Conservation (phyloP, 495 filamentous ascomycete species). For the Penicillium fimorum region DNA sequence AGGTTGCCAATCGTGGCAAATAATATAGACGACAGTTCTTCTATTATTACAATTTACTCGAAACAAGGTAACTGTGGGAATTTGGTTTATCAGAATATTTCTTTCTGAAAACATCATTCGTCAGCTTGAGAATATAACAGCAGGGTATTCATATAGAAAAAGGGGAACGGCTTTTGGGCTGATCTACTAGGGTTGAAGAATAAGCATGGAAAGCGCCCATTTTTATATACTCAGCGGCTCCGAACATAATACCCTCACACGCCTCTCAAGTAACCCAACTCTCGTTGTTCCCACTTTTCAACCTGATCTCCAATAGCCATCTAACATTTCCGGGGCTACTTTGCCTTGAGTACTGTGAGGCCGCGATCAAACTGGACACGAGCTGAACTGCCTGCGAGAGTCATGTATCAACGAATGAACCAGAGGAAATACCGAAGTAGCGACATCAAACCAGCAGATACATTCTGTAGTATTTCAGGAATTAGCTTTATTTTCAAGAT, state of each 20-base stretch:
- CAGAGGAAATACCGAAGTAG: background rate
- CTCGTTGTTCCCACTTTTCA: constrained; percentile 1
- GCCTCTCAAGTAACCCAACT: background rate
- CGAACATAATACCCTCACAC: background rate
- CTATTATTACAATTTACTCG: background rate
- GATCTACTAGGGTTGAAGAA: background rate
- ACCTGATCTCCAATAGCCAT: background rate
- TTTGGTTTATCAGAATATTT: background rate
- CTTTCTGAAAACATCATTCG: background rate
- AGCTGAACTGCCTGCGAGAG: background rate
- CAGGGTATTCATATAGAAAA: background rate
- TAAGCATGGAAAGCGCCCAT: background rate
- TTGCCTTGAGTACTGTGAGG: background rate
- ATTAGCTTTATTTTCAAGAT: background rate
- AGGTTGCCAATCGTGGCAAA: background rate
- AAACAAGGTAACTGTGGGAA: background rate
- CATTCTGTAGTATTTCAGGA: background rate
- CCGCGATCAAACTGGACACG: background rate
- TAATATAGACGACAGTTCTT: background rate
- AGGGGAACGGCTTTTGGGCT: too few relatives aligned
- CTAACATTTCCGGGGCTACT: background rate
- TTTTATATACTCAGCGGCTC: too few relatives aligned
- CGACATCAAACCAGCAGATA: background rate
- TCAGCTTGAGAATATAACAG: background rate
- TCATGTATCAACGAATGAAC: background rate